Evolutionary conservation across 1,284 basidiomycete genomes (phyloP), one percentile per base, ranked within the genome.

Genomic region (Austroboletus niveus): DNA sequence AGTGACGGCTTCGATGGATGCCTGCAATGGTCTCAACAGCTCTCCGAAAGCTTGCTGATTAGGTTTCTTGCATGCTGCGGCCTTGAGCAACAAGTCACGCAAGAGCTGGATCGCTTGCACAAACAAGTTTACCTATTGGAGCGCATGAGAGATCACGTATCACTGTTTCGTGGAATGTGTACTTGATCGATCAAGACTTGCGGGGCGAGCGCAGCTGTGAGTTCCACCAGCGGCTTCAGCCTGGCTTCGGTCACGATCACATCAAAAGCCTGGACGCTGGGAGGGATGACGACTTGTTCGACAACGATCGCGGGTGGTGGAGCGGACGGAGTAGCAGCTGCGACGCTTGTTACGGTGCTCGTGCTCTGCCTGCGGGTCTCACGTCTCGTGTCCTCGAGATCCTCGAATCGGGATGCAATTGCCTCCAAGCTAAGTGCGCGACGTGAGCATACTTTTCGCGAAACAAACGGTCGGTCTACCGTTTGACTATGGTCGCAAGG

Each of bases 401-500:
- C 96, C 72, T 99, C 96, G 29, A 99, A 83, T 48, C 96, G 85
- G 47, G 92, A 94, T 8, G 94, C 95, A 3, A 94, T 93, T 42
- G 97, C 96, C 78, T 96, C 90, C 48, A 93, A 80, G 57, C 91
- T 91, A 45, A 41, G 17, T 32, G 41, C 32, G 36, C 29, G 10
- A 9, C 14, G 29, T 62, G 47, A 50, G 41, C 47, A 40, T 48
- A 43, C 48, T 42, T 30, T 31, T 34, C 20, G 40, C 47, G 14
- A 41, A 17, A 51, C 38, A 20, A 29, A 12, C 22, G 47, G 36
- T 31, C 70, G 43, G 42, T 52, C 17, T 65, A 92, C 92, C 92
- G 81, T 71, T 89, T 90, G 65, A 89, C 85, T 57, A 89, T 85
- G n/a, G 87, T 90, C 34, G 84, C 83, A 44, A 90, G 73, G 35